Percentiles rank a stretch among this genome's conserved stretches.
These are phyloP conservation scores for Nothopassalora personata DNA, from an alignment of 2,329 filamentous ascomycete genomes.

Conservation along the genomic window DNA sequence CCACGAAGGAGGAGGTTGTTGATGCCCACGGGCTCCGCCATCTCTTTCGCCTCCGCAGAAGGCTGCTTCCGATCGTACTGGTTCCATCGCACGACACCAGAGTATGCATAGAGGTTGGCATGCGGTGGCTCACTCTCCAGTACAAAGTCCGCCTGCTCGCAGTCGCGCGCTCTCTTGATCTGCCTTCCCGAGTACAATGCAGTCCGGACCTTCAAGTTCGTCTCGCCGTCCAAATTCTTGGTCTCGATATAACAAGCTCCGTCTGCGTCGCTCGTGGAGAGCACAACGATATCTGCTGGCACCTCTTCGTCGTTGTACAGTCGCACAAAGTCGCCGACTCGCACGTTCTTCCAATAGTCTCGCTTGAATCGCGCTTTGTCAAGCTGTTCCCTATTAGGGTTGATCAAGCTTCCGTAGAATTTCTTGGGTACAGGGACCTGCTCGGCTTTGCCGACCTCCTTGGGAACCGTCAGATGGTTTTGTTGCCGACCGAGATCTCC, in stretches of 20 bases:
- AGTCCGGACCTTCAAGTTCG: conserved; percentile 91
- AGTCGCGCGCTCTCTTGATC: conserved; percentile 84
- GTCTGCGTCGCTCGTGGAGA: conserved; percentile 89
- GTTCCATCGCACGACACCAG: conserved; percentile 79
- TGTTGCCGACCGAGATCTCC: conserved; percentile 6
- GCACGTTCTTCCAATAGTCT: conserved; percentile 90
- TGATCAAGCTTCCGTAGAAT: conserved; percentile 65
- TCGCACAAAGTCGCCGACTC: conserved; percentile 93
- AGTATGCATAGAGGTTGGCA: conserved; percentile 93
- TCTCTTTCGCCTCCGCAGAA: conserved; percentile 61
- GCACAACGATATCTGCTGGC: conserved; percentile 84
- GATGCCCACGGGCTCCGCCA: conserved; percentile 89
- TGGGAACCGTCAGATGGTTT: conserved; percentile 29
- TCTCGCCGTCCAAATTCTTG: conserved; percentile 96
- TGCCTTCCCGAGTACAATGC: conserved; percentile 78
- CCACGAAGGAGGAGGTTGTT: conserved; percentile 93
- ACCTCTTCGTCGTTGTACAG: conserved; percentile 95
- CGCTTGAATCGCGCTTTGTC: conserved; percentile 82
- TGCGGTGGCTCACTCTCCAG: conserved; percentile 90
- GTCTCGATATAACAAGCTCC: conserved; percentile 97
- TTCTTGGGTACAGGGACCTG: conserved; percentile 38
- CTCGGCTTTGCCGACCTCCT: conserved; percentile 18
- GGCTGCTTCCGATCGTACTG: conserved; percentile 63
- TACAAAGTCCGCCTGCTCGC: conserved; percentile 78
- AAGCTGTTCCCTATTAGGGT: conserved; percentile 59